phyloP scores from a whole-genome alignment of 2,329 filamentous ascomycete species.

The Beauveria pseudobassiana region DNA sequence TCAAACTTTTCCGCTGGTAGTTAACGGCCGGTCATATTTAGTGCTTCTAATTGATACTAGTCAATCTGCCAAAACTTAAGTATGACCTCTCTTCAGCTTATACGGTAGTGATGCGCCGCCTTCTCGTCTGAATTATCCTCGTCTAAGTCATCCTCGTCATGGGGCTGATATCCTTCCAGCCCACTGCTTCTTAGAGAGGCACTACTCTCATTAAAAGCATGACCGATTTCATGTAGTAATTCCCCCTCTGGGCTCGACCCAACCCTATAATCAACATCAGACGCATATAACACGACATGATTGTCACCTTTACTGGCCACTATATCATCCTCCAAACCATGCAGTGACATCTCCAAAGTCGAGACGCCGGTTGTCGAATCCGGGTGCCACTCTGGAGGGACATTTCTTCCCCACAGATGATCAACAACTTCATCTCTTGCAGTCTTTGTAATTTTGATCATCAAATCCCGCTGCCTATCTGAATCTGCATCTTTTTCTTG shows the following conservation, averaged over 20 bases:
- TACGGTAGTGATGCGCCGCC: background rate
- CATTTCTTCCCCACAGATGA: background rate
- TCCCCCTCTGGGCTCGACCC: background rate
- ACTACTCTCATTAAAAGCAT: background rate
- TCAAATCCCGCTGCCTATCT: slow-evolving; percentile 2
- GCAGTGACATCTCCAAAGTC: background rate
- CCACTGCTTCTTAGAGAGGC: background rate
- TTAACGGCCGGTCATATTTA: background rate
- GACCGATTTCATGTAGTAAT: background rate
- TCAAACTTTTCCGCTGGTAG: background rate
- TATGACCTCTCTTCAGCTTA: background rate
- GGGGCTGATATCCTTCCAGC: too few species aligned
- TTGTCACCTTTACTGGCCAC: background rate
- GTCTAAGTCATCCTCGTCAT: background rate
- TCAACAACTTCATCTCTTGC: background rate
- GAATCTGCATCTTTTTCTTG: background rate
- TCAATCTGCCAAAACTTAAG: background rate
- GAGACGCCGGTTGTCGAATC: background rate
- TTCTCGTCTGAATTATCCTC: background rate
- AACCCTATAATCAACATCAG: background rate
- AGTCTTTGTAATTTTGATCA: background rate
- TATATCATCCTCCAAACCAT: background rate
- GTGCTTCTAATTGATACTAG: background rate
- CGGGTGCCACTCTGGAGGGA: background rate
- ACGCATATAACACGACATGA: background rate